Base-by-base conservation (phyloP, 306 rosid genomes). In the Cercis canadensis region DNA sequence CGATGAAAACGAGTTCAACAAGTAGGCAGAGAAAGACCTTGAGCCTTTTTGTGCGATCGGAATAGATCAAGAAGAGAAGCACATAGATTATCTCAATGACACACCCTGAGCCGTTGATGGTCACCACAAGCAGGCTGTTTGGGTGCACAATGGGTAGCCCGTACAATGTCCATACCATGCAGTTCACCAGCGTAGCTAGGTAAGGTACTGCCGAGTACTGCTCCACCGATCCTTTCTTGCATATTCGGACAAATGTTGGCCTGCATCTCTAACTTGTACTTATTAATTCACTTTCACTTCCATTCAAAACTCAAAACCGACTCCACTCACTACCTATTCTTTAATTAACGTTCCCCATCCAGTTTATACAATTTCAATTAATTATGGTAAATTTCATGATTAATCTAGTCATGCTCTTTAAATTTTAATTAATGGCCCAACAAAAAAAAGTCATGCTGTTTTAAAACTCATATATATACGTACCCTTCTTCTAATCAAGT, bases 71-170 rank as follows among this genome's bases (percentile, higher is more conserved):
- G 90, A 87, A 95, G 53, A 95, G 49, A 16, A 83, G 52, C 5
- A 95, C 72, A 64, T 81, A 95, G 15, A 72, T 62, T 6, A 90
- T 67, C 78, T 89, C 96, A 34, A 95, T 76, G 19, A 54, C 72
- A 0, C 71, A 75, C 0, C 97, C 97, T 0, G 87, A 6, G 16
- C 90, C 92, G 17, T 95, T 95, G 54, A 91, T 91, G 36, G 99
- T 95, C 46, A 85, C 63, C 4, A 95, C 91, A 3, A 91, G 65
- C 5, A 76, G 0, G 77, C 96, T 95, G 11, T 85, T 32, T 0
- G 99, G 96, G 62, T 83, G 85, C 49, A 91, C 91, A 72, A 89
- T 70, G 3, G 99, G 99, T 5, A 95, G 65, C 0, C 97, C 99
- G 56, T 91, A 95, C 1, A 95, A 61, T 9, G 90, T 82, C 97